These are phyloP conservation scores for Lepraria neglecta DNA, from an alignment of 495 filamentous ascomycete species.

Conservation along the genomic window DNA sequence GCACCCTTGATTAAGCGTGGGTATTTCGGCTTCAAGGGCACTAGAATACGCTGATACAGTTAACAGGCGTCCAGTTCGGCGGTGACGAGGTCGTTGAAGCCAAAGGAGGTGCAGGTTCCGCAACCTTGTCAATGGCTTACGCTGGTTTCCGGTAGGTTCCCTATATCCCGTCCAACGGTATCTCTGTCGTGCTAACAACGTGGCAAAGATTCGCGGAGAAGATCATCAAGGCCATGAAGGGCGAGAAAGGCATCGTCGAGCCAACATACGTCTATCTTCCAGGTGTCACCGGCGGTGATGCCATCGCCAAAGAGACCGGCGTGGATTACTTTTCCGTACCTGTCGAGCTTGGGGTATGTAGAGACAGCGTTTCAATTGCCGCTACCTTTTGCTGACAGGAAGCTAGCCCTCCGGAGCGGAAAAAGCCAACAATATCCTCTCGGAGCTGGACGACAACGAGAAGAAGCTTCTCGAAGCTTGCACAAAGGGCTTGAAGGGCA, in stretches of 20 bases:
- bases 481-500: constrained; percentile 72
- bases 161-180: neutral
- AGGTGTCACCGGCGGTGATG: constrained; percentile 80
- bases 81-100: constrained; percentile 98
- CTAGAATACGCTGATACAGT: constrained; percentile 11
- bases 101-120: constrained; percentile 91
- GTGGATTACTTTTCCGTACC: constrained; percentile 94
- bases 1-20: constrained; percentile 78
- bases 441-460: constrained; percentile 68
- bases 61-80: constrained; percentile 82
- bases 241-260: constrained; percentile 86
- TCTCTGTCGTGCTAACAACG: constrained; percentile 27
- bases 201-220: constrained; percentile 74
- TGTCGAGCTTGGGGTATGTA: constrained; percentile 84
- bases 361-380: neutral
- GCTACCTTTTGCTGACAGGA: constrained; percentile 31
- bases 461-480: constrained; percentile 74
- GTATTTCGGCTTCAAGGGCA: constrained; percentile 25
- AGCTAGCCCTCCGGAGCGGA: constrained; percentile 70
- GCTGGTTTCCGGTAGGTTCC: constrained; percentile 77
- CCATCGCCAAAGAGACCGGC: constrained; percentile 71
- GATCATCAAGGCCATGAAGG: constrained; percentile 78
- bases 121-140: constrained; percentile 96
- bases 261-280: constrained; percentile 92
- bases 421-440: constrained; percentile 74